phyloP scores from a whole-genome alignment of 169 alveolate genomes.

The Plasmodium gaboni region DNA sequence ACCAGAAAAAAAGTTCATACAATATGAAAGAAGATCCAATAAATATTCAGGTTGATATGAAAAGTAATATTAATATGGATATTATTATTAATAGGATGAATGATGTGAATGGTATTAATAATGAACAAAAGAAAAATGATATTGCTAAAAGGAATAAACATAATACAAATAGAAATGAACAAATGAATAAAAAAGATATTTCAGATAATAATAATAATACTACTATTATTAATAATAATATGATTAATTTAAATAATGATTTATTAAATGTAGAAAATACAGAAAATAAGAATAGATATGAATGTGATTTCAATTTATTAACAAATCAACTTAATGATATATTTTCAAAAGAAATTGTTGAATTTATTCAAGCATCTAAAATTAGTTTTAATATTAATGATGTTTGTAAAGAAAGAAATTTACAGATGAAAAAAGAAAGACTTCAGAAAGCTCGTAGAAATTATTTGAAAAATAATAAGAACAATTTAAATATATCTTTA shows the following conservation, averaged over 20 bases:
- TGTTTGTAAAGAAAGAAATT: conserved; percentile 54
- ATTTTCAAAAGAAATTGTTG: conserved; percentile 74
- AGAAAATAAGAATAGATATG: conserved; percentile 23
- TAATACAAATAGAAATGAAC: no score
- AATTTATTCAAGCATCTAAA: conserved; percentile 66
- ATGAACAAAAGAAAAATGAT: no score
- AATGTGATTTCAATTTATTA: conserved; percentile 53
- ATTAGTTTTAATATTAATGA: conserved; percentile 57
- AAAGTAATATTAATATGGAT: no score
- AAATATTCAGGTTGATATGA: no score
- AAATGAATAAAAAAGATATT: no score
- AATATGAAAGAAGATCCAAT: no score
- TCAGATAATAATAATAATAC: neutral
- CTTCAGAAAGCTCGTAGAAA: conserved; percentile 43
- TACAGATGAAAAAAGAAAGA: conserved; percentile 27
- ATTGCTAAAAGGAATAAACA: no score
- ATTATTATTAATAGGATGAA: no score
- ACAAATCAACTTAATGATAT: conserved; percentile 67
- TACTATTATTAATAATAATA: neutral
- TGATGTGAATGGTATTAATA: no score
- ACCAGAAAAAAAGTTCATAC: no score
- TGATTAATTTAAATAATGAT: neutral
- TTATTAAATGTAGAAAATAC: neutral
- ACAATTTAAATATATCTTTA: conserved; percentile 16
- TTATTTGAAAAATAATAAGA: conserved; percentile 24